phyloP scores from a whole-genome alignment of 306 rosid genomes.

The Casuarina cunninghamiana region DNA sequence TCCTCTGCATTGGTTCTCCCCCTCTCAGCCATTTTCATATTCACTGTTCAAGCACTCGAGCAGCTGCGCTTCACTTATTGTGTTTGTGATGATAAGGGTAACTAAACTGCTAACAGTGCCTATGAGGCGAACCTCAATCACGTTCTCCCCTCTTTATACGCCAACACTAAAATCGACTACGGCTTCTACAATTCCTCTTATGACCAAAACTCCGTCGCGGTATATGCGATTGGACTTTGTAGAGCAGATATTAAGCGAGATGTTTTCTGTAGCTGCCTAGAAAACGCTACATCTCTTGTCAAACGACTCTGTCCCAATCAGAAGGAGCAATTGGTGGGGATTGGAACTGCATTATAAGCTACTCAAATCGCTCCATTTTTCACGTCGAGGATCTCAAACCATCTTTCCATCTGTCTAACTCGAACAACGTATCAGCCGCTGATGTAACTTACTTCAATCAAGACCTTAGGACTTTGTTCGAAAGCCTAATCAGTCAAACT shows the following conservation, averaged over 20 bases:
- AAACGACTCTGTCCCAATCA: slow-evolving; percentile 23
- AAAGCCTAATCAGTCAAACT: no score
- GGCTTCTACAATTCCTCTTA: slow-evolving; percentile 44
- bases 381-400: no score
- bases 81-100: slow-evolving; percentile 29
- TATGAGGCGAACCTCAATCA: slow-evolving; percentile 45
- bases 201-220: slow-evolving; percentile 38
- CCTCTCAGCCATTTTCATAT: background rate
- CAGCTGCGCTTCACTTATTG: background rate
- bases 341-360: no score
- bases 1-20: no score
- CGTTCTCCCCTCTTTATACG: slow-evolving; percentile 42
- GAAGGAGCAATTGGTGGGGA: slow-evolving; percentile 26
- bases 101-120: slow-evolving; percentile 47
- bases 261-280: slow-evolving; percentile 45
- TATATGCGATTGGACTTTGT: slow-evolving; percentile 43
- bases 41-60: background rate
- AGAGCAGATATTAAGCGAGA: slow-evolving; percentile 41
- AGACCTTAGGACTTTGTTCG: no score
- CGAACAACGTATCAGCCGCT: no score
- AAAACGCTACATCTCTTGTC: slow-evolving; percentile 28
- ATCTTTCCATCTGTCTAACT: no score
- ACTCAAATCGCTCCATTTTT: no score
- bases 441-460: no score
- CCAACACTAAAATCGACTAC: slow-evolving; percentile 22